A percentile compares a stretch with the other conserved stretches of the same genome.
Evolutionary conservation across 352 stramenopile genomes (phyloP).

Genomic region (Pythium aristosporum): DNA sequence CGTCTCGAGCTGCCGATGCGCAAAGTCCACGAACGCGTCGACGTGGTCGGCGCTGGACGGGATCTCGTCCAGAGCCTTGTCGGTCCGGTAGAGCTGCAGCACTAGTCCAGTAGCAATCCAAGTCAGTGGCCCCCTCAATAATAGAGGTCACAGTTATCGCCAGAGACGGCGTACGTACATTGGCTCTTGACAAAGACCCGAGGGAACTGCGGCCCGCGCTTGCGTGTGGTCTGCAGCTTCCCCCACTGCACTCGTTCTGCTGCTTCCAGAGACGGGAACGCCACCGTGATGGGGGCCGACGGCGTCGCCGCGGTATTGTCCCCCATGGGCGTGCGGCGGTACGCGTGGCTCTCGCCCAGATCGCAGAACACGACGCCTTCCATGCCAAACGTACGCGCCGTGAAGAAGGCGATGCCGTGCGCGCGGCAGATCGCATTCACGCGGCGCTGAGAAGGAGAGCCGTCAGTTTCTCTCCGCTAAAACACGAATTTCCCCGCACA

Average conservation of each 20-base stretch:
- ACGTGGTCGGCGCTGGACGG: constrained; percentile 23
- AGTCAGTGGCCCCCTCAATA: too few species aligned
- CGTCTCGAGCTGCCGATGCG: constrained; percentile 38
- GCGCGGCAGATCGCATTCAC: constrained; percentile 61
- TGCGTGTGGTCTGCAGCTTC: constrained; percentile 62
- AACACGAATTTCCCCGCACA: background rate
- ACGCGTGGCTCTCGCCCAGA: constrained; percentile 56
- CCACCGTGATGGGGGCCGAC: constrained; percentile 38
- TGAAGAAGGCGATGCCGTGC: constrained; percentile 66
- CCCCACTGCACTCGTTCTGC: constrained; percentile 57
- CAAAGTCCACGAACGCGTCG: constrained; percentile 61
- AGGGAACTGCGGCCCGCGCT: constrained; percentile 70
- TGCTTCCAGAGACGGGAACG: constrained; percentile 58
- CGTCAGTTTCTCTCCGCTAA: background rate
- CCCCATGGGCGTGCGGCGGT: constrained; percentile 42
- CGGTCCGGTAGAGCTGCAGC: constrained; percentile 53
- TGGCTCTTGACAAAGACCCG: constrained; percentile 78
- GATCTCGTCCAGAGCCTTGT: constrained; percentile 18
- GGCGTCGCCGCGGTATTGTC: constrained; percentile 19
- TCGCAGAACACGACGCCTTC: constrained; percentile 80
- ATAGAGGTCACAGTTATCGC: too few species aligned
- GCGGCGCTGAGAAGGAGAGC: constrained; percentile 33
- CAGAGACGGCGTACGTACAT: constrained; percentile 33
- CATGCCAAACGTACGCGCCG: constrained; percentile 73
- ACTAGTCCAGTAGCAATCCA: constrained; percentile 32